These are phyloP conservation scores for Candida broadrunensis DNA, from an alignment of 805 yeast species.

Conservation along the genomic window DNA sequence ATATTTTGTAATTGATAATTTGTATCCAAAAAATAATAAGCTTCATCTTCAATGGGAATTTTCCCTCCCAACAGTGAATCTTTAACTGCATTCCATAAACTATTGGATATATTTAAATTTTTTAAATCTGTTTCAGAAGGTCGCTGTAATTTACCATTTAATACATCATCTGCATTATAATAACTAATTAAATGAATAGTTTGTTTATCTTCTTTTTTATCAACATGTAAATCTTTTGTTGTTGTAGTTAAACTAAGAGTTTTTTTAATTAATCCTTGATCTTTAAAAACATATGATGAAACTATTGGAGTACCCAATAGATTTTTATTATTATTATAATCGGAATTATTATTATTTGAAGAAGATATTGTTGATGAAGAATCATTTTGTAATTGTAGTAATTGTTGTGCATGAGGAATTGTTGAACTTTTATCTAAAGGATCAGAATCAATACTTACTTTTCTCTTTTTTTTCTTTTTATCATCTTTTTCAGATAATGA, in stretches of 20 bases:
- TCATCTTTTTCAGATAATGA: conserved; percentile 43
- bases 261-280: conserved; percentile 76
- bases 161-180: conserved; percentile 73
- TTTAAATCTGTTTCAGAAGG: conserved; percentile 59
- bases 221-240: conserved; percentile 23
- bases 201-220: conserved; percentile 27
- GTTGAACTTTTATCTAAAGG: conserved; percentile 3
- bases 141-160: conserved; percentile 48
- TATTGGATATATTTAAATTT: conserved; percentile 44
- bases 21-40: conserved; percentile 45
- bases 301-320: conserved; percentile 55
- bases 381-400: conserved; percentile 1
- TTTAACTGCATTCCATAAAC: conserved; percentile 54
- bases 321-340: conserved; percentile 12
- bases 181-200: conserved; percentile 77
- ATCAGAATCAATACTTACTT: conserved; percentile 12
- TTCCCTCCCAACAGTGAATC: conserved; percentile 60
- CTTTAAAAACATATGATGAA: conserved; percentile 62
- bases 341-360: conserved; percentile 5
- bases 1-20: conserved; percentile 42
- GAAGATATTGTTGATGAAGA: conserved; percentile 2
- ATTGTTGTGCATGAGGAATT: conserved; percentile 8
- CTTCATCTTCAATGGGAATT: conserved; percentile 47
- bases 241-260: conserved; percentile 66
- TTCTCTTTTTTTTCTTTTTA: conserved; percentile 36